Conservation (phyloP, 352 stramenopile species). For the Phytophthora megakarya region DNA sequence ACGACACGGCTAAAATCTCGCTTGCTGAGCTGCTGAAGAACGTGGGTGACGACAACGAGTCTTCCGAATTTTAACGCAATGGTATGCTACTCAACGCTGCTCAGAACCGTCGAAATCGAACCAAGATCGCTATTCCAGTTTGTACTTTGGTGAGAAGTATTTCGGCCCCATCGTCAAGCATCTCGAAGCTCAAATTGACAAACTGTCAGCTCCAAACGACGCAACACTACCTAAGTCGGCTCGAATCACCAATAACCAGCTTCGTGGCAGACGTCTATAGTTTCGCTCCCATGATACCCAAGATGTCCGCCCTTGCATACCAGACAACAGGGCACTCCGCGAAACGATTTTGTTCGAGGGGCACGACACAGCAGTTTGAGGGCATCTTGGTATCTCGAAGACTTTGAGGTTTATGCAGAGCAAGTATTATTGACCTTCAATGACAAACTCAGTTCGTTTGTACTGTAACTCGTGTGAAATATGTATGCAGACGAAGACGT, state of each 20-base stretch:
- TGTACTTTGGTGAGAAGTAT: background rate
- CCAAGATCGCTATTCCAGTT: too few species aligned
- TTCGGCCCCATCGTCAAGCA: background rate
- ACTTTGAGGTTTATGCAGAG: background rate
- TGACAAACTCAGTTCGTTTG: background rate
- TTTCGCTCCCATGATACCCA: too few species aligned
- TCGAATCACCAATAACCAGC: too few species aligned
- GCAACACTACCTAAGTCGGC: background rate
- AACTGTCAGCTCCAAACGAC: too few species aligned
- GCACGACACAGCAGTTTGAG: background rate
- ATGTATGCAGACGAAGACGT: constrained; percentile 8
- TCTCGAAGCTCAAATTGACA: too few species aligned
- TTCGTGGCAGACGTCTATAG: too few species aligned
- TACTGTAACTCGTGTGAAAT: constrained; percentile 13
- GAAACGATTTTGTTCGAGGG: background rate
- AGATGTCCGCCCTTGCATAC: too few species aligned
- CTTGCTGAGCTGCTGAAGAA: background rate
- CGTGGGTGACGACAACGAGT: background rate
- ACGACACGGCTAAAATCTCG: background rate
- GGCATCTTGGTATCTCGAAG: background rate
- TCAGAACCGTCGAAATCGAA: too few species aligned
- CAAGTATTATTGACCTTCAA: constrained; percentile 4
- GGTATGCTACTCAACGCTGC: background rate
- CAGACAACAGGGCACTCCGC: background rate
- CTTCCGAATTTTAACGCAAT: background rate